phyloP scores from a whole-genome alignment of 2,329 filamentous ascomycete species.

The Aspergillus sp. region DNA sequence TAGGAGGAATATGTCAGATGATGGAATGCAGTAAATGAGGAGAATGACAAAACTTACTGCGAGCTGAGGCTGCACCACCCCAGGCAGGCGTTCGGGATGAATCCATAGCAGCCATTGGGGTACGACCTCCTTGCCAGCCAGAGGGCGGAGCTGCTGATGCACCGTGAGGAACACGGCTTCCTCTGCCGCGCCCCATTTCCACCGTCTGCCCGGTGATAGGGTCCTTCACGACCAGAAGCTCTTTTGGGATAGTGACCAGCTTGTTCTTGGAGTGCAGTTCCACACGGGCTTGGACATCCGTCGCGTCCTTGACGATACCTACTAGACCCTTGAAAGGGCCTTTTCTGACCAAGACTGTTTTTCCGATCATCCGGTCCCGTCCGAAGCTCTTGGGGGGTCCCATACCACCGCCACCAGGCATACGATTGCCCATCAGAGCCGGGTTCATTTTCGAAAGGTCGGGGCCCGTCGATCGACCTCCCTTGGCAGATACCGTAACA shows the following conservation, averaged over 20 bases:
- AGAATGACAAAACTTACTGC: slow-evolving; percentile 55
- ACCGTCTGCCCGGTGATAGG: slow-evolving; percentile 73
- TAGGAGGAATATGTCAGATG: slow-evolving; percentile 25
- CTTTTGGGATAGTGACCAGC: slow-evolving; percentile 79
- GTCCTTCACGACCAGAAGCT: slow-evolving; percentile 81
- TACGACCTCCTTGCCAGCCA: slow-evolving; percentile 68
- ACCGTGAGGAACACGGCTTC: slow-evolving; percentile 49
- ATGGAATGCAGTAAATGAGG: background rate
- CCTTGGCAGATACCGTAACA: slow-evolving; percentile 89
- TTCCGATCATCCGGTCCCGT: slow-evolving; percentile 80
- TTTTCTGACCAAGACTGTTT: slow-evolving; percentile 84
- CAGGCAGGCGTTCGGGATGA: slow-evolving; percentile 74
- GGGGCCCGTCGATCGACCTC: slow-evolving; percentile 72
- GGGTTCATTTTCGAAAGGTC: slow-evolving; percentile 93
- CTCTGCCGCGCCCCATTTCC: slow-evolving; percentile 59
- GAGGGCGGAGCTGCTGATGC: slow-evolving; percentile 45
- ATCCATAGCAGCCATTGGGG: slow-evolving; percentile 61
- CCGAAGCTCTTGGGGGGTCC: slow-evolving; percentile 72
- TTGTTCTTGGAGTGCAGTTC: slow-evolving; percentile 95
- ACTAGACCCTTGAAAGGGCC: slow-evolving; percentile 90
- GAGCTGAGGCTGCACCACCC: slow-evolving; percentile 56
- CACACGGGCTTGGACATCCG: slow-evolving; percentile 79
- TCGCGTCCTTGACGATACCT: slow-evolving; percentile 94
- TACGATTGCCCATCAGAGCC: slow-evolving; percentile 70
- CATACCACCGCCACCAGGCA: slow-evolving; percentile 48